These are phyloP conservation scores for Boletus reticuloceps DNA, from an alignment of 768 basidiomycete genomes.

Conservation along the genomic window DNA sequence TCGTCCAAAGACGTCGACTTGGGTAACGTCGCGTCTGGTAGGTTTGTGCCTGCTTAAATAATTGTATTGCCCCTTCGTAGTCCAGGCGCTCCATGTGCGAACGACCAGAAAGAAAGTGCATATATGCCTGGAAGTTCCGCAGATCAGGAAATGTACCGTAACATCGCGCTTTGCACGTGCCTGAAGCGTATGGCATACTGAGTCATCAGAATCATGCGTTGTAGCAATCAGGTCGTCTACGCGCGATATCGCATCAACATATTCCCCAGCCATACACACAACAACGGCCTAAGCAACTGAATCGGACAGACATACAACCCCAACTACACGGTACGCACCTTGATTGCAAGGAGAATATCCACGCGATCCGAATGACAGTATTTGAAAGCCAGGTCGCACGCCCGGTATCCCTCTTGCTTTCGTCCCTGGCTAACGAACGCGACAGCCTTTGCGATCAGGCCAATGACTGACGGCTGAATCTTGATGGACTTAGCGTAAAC, in stretches of 20 bases:
- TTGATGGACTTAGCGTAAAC: background rate
- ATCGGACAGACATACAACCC: no score
- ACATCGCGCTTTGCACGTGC: background rate
- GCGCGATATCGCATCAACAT: background rate
- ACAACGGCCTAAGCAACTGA: background rate
- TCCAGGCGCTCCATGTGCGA: background rate
- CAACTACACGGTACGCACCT: background rate
- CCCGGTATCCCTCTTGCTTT: background rate
- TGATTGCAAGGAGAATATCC: background rate
- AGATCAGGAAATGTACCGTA: no score
- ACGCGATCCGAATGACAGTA: background rate
- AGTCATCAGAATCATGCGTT: background rate
- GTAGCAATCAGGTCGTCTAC: background rate
- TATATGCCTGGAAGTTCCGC: background rate
- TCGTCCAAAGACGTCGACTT: no score
- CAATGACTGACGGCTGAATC: background rate
- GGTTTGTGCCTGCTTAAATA: background rate
- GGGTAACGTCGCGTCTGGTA: no score
- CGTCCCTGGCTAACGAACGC: background rate
- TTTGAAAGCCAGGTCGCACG: background rate
- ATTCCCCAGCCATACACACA: background rate
- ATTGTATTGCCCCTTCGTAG: background rate
- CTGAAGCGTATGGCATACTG: background rate
- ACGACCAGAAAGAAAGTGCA: background rate
- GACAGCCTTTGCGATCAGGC: background rate